Conservation (phyloP, 495 filamentous ascomycete species). For the Aspergillus baeticus region DNA sequence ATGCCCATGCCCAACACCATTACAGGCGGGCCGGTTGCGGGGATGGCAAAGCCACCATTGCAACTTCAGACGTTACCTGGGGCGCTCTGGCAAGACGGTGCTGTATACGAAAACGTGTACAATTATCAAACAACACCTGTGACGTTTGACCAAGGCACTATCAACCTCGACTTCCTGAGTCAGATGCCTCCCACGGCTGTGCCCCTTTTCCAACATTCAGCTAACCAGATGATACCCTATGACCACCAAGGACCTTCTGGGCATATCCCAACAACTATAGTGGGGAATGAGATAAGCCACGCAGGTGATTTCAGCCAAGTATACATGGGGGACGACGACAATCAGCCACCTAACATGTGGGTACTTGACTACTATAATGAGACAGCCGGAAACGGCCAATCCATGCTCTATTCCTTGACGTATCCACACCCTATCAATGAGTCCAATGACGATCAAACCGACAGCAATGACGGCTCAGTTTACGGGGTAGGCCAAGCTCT, state of each 20-base stretch:
- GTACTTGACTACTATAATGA: constrained; percentile 1
- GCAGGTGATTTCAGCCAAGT: background rate
- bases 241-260: background rate
- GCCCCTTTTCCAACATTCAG: background rate
- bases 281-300: background rate
- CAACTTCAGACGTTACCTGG: background rate
- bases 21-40: background rate
- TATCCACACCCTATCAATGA: background rate
- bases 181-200: background rate
- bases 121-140: background rate
- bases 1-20: background rate
- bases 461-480: background rate
- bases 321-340: constrained; percentile 1
- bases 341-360: background rate
- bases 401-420: background rate
- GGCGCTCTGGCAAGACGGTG: background rate
- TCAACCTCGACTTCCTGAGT: background rate
- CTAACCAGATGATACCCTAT: background rate
- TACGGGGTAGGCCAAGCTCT: background rate
- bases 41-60: background rate
- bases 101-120: background rate
- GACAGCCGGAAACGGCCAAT: background rate
- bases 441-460: background rate
- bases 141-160: background rate
- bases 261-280: too few species aligned